Percentiles rank a stretch among this genome's conserved stretches.
These are phyloP conservation scores for Chlorophyllum brunneum DNA, from an alignment of 768 basidiomycete species.

Conservation along the genomic window DNA sequence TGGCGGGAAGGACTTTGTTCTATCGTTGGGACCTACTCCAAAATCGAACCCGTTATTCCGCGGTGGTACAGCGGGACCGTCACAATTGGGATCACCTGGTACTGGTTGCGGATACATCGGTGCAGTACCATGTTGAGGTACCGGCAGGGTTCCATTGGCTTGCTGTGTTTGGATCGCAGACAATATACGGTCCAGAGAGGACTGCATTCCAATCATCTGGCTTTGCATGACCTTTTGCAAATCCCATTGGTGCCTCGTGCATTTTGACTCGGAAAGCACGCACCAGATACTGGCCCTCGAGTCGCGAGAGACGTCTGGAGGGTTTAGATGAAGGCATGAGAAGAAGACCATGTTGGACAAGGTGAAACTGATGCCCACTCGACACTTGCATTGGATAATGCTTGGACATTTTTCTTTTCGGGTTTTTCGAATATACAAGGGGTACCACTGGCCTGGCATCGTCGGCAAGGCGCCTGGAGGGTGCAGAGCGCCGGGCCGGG, in stretches of 20 bases:
- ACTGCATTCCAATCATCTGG: conserved; percentile 94
- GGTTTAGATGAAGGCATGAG: conserved; percentile 21
- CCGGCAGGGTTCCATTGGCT: conserved; percentile 27
- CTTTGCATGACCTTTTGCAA: conserved; percentile 75
- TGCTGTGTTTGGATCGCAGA: conserved; percentile 53
- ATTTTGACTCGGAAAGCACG: conserved; percentile 16
- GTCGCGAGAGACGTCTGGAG: conserved; percentile 70
- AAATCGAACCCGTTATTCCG: conserved; percentile 38
- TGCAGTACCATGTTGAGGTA: conserved; percentile 26
- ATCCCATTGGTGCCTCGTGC: neutral
- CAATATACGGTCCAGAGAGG: conserved; percentile 80
- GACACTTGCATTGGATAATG: conserved; percentile 58
- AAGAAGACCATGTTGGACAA: conserved; percentile 1
- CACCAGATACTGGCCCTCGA: conserved; percentile 86
- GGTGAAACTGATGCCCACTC: conserved; percentile 49
- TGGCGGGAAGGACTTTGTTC: conserved; percentile 63
- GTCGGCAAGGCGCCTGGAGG: conserved; percentile 80
- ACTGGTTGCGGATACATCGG: conserved; percentile 27
- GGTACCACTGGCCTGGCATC: conserved; percentile 79
- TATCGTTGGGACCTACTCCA: conserved; percentile 27
- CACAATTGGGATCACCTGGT: conserved; percentile 16
- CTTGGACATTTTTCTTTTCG: conserved; percentile 74
- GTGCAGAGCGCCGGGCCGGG: conserved; percentile 61
- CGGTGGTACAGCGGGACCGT: conserved; percentile 29
- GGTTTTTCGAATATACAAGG: conserved; percentile 89